Evolutionary conservation across 176 grass and related monocot genomes (phyloP).

Genomic region (bread wheat (Triticum aestivum)): IWGSC_CS_RefSeq_v2.1 NC_057807.1:626564720-626565219

Average conservation of each 20-base stretch:
- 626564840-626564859: constrained; percentile 1
- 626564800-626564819: neutral
- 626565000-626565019: neutral
- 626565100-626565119: constrained; percentile 25
- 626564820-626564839: neutral
- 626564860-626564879: constrained; percentile 41
- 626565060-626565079: constrained; percentile 76
- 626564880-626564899: constrained; percentile 85
- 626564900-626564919: constrained; percentile 81
- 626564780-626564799: constrained; percentile 56
- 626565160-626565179: neutral
- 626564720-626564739: constrained; percentile 42
- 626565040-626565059: constrained; percentile 79
- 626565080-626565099: constrained; percentile 59
- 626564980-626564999: neutral
- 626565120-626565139: constrained; percentile 15
- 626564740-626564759: constrained; percentile 70
- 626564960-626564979: neutral
- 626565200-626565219: neutral
- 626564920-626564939: constrained; percentile 27
- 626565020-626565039: neutral
- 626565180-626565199: neutral
- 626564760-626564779: constrained; percentile 84
- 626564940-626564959: constrained; percentile 1
- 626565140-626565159: neutral